These are phyloP conservation scores for Trichophyton rubrum DNA, from an alignment of 2,329 filamentous ascomycete genomes.

Conservation along the genomic window DNA sequence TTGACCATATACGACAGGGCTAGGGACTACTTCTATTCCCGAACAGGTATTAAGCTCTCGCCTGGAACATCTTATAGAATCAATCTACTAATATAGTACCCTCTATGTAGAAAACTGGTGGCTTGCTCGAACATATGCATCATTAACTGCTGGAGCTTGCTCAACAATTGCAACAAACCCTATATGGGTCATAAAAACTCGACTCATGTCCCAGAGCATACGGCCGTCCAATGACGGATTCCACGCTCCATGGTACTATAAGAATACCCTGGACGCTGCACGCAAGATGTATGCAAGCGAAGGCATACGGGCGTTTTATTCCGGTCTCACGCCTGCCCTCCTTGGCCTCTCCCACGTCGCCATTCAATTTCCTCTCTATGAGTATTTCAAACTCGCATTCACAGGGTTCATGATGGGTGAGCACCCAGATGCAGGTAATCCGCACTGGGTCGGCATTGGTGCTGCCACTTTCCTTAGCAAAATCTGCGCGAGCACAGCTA, in stretches of 20 bases:
- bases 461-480: slow-evolving; percentile 88
- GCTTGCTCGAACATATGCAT: slow-evolving; percentile 74
- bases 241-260: slow-evolving; percentile 67
- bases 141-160: slow-evolving; percentile 77
- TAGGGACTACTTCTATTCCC: slow-evolving; percentile 58
- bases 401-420: slow-evolving; percentile 82
- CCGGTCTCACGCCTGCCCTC: slow-evolving; percentile 80
- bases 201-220: slow-evolving; percentile 81
- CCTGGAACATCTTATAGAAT: neutral
- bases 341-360: slow-evolving; percentile 89
- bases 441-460: slow-evolving; percentile 73
- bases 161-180: slow-evolving; percentile 93
- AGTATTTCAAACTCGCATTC: slow-evolving; percentile 80
- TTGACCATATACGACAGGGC: slow-evolving; percentile 84
- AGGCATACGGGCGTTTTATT: slow-evolving; percentile 84
- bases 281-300: slow-evolving; percentile 92
- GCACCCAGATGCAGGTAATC: slow-evolving; percentile 46
- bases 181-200: slow-evolving; percentile 98
- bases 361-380: slow-evolving; percentile 93
- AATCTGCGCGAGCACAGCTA: slow-evolving; percentile 83
- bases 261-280: slow-evolving; percentile 76
- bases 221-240: slow-evolving; percentile 27
- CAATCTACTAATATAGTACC: neutral
- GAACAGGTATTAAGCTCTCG: slow-evolving; percentile 43
- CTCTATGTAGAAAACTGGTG: slow-evolving; percentile 53